A percentile compares a stretch with the other conserved stretches of the same genome.
phyloP scores from a whole-genome alignment of 306 rosid genomes.

The Sindora glabra region DNA sequence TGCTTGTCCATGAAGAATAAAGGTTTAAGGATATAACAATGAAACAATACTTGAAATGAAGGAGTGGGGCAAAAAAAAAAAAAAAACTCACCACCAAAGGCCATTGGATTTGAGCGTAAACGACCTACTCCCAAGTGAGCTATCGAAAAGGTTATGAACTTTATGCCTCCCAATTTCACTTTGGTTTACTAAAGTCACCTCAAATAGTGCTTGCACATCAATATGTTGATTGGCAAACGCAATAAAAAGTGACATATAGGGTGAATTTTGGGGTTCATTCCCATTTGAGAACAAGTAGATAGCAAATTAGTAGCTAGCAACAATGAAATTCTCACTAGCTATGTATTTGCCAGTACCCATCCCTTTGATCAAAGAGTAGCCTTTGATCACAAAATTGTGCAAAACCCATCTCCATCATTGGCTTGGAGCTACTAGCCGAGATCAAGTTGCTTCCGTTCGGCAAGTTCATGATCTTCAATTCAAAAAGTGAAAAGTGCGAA shows the following conservation, averaged over 20 bases:
- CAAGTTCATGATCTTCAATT: too few species aligned
- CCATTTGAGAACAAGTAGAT: too few species aligned
- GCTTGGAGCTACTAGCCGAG: too few species aligned
- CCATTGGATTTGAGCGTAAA: neutral
- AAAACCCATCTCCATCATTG: too few species aligned
- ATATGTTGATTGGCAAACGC: neutral
- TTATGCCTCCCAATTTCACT: neutral
- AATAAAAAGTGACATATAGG: neutral
- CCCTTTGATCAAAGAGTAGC: neutral
- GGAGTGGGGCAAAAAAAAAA: neutral
- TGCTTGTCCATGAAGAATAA: too few species aligned
- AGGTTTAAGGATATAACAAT: too few species aligned
- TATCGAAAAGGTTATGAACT: neutral
- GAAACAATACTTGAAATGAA: too few species aligned
- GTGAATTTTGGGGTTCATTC: neutral
- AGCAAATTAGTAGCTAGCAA: neutral
- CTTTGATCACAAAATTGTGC: neutral
- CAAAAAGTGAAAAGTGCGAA: too few species aligned
- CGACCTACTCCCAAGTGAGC: neutral
- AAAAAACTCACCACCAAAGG: neutral
- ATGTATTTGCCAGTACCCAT: neutral
- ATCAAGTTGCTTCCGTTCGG: too few species aligned
- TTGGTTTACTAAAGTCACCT: neutral
- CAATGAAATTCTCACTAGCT: neutral
- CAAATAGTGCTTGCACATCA: neutral